A percentile compares a stretch with the other conserved stretches of the same genome.
Conservation (phyloP, 495 filamentous ascomycete species). For the Aspergillus avenaceus region DNA sequence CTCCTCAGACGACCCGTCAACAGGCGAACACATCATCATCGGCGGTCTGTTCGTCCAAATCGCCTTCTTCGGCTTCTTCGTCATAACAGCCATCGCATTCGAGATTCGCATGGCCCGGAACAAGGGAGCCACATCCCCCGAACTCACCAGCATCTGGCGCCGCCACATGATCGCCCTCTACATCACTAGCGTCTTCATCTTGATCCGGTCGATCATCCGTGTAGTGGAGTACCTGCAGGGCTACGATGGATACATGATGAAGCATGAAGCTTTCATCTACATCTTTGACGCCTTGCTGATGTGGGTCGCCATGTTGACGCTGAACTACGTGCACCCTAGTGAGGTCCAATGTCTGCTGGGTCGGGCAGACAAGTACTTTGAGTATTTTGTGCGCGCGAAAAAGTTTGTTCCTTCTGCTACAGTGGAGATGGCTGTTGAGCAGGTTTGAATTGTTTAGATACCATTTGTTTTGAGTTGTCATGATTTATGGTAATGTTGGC, state of each 20-base stretch:
- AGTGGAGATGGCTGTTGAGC: slow-evolving; percentile 5
- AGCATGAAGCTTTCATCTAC: slow-evolving; percentile 58
- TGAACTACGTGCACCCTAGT: slow-evolving; percentile 37
- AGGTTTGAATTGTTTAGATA: background rate
- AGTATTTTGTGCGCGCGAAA: slow-evolving; percentile 12
- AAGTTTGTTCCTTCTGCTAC: slow-evolving; percentile 11
- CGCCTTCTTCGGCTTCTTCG: slow-evolving; percentile 50
- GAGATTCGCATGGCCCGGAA: slow-evolving; percentile 27
- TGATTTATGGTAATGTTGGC: no score
- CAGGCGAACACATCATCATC: slow-evolving; percentile 38
- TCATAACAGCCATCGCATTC: slow-evolving; percentile 40
- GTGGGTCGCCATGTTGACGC: slow-evolving; percentile 46
- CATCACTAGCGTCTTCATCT: slow-evolving; percentile 46
- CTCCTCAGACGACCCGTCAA: slow-evolving; percentile 6
- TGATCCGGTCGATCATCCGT: slow-evolving; percentile 59
- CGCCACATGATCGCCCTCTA: slow-evolving; percentile 52
- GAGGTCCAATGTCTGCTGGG: slow-evolving; percentile 24
- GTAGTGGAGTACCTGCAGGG: slow-evolving; percentile 61
- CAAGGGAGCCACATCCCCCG: slow-evolving; percentile 19
- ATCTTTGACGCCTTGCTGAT: slow-evolving; percentile 60
- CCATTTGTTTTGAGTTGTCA: no score
- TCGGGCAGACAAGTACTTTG: slow-evolving; percentile 10
- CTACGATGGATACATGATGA: slow-evolving; percentile 44
- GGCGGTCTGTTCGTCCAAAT: slow-evolving; percentile 49
- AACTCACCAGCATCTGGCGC: slow-evolving; percentile 40